phyloP scores from a whole-genome alignment of 306 rosid species.

The Gastrolobium bilobum region DNA sequence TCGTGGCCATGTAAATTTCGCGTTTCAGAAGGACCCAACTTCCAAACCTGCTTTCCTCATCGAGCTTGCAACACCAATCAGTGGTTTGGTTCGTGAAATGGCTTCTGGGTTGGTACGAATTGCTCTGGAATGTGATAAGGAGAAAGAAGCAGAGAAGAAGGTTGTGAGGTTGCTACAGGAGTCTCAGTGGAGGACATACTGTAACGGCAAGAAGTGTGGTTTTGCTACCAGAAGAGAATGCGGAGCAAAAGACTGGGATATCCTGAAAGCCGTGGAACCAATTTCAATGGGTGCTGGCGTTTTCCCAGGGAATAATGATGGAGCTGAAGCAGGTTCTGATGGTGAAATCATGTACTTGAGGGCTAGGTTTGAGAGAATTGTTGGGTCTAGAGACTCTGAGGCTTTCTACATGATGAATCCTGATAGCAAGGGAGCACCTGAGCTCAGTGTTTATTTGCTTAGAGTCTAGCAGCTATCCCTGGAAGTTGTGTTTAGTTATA shows the following conservation, averaged over 20 bases:
- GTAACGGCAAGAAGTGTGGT: slow-evolving; percentile 95
- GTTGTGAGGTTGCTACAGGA: slow-evolving; percentile 75
- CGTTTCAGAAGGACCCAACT: slow-evolving; percentile 83
- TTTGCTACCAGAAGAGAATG: slow-evolving; percentile 91
- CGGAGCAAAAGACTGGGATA: slow-evolving; percentile 85
- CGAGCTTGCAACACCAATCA: slow-evolving; percentile 93
- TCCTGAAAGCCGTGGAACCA: slow-evolving; percentile 87
- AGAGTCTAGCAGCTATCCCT: slow-evolving; percentile 68
- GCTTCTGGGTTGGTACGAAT: slow-evolving; percentile 97
- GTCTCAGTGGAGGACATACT: slow-evolving; percentile 87
- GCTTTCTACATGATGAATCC: slow-evolving; percentile 99
- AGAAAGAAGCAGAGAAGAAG: slow-evolving; percentile 58
- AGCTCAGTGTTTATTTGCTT: slow-evolving; percentile 93
- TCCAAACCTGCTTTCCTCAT: slow-evolving; percentile 87
- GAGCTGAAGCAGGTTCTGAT: slow-evolving; percentile 59
- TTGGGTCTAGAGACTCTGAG: slow-evolving; percentile 98
- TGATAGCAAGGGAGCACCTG: slow-evolving; percentile 97
- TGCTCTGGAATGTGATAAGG: slow-evolving; percentile 90
- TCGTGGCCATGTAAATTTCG: slow-evolving; percentile 93
- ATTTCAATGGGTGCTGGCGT: slow-evolving; percentile 99
- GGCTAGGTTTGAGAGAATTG: slow-evolving; percentile 97
- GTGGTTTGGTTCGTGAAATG: slow-evolving; percentile 95
- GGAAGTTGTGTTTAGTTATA: slow-evolving; percentile 41
- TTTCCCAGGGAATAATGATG: slow-evolving; percentile 60
- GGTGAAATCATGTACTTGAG: slow-evolving; percentile 95